Evolutionary conservation across 768 basidiomycete species (phyloP).

Genomic region (Lenzites betulinus): DNA sequence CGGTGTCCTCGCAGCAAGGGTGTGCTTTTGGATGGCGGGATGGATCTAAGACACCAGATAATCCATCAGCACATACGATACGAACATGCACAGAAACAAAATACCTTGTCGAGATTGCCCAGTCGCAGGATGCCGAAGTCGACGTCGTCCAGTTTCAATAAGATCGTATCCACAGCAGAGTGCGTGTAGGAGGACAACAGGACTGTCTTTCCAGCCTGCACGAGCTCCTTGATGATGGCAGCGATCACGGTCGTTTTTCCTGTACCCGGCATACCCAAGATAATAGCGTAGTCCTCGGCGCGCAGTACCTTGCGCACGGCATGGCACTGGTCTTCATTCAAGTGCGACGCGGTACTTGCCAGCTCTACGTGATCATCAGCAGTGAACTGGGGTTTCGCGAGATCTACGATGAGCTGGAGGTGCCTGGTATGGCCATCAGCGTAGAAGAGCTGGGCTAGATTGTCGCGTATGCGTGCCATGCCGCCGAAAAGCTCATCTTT

Average conservation of each 20-base stretch:
- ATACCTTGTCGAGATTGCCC: slow-evolving; percentile 90
- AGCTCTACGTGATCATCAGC: slow-evolving; percentile 26
- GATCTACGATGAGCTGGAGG: slow-evolving; percentile 80
- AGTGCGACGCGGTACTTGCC: slow-evolving; percentile 25
- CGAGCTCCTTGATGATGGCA: slow-evolving; percentile 79
- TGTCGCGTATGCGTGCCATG: slow-evolving; percentile 87
- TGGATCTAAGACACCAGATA: slow-evolving; percentile 63
- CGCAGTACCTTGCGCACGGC: slow-evolving; percentile 76
- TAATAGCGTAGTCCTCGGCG: slow-evolving; percentile 87
- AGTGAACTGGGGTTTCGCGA: slow-evolving; percentile 67
- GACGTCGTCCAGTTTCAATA: slow-evolving; percentile 71
- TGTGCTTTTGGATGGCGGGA: slow-evolving; percentile 73
- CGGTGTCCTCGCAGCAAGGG: slow-evolving; percentile 55
- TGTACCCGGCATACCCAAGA: slow-evolving; percentile 98
- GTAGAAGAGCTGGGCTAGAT: slow-evolving; percentile 88
- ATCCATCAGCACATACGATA: too few relatives aligned
- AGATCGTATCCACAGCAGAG: slow-evolving; percentile 96
- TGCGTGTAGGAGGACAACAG: slow-evolving; percentile 94
- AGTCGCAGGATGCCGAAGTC: slow-evolving; percentile 80
- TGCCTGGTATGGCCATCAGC: slow-evolving; percentile 68
- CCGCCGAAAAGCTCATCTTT: slow-evolving; percentile 89
- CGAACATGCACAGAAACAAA: slow-evolving; percentile 7
- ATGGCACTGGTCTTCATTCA: slow-evolving; percentile 72
- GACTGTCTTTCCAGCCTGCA: slow-evolving; percentile 81
- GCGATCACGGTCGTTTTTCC: slow-evolving; percentile 97